Evolutionary conservation across 441 rosid genomes (phyloP), one percentile per base, ranked within the genome.

Genomic region (Bocquillonia castaneifolia): DNA sequence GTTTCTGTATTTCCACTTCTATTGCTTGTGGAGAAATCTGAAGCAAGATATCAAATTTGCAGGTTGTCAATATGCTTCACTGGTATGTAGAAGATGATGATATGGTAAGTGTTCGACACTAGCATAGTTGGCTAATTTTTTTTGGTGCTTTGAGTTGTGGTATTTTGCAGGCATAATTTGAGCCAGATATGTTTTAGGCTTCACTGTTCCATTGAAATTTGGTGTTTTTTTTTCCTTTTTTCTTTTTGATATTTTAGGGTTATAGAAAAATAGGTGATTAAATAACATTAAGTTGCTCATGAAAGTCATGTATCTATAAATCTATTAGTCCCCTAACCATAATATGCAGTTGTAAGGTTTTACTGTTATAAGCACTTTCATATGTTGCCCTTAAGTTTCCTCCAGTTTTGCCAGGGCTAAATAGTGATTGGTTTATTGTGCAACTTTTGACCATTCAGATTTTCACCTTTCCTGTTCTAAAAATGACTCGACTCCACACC

Each of bases 1-100:
- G 48, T 53, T 57, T 36, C 50, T 39, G 53, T 53, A 39, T 26
- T 59, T 55, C 54, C 34, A 53, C 31, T 59, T 55, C 54, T 28
- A 53, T 64, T 45, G 10, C 50, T 44, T 57, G 23, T 68, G 59
- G 39, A 64, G 60, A 32, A 64, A 61, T 23, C 67, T 78, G 61
- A 77, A 20, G 54, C 50, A 28, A 54, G 25, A 23, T 62, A 68
- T 66, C 61, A 44, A 28, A 60, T 82, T 36, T 76, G 85, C 96
- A 93, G 99, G 81, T 93, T 76, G 93, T 83, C 69, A 89, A 88
- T 70, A 83, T 75, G 67, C 92, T 93, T 26, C 97, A 88, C 70
- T 89, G 85, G 89, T 93, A 93, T 75, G 89, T 86, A 45, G 77
- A 77, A 73, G 84, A 85, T 80, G 96, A 90, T 71, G 97, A 93